A percentile compares a stretch with the other conserved stretches of the same genome.
These are phyloP conservation scores for Albifimbria verrucaria DNA, from an alignment of 2,329 filamentous ascomycete species.

Conservation along the genomic window DNA sequence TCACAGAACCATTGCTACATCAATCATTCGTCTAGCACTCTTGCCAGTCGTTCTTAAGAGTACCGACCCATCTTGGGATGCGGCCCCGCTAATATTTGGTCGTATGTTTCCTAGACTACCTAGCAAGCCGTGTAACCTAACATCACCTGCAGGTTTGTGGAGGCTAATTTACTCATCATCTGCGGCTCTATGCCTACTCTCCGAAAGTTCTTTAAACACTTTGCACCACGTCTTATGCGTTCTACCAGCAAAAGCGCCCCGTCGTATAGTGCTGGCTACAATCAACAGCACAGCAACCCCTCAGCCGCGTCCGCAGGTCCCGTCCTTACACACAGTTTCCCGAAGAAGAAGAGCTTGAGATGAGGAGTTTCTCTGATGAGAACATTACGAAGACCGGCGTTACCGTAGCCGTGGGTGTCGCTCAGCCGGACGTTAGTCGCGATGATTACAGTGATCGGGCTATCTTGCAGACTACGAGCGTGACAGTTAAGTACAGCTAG, in stretches of 20 bases:
- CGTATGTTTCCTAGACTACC: slow-evolving; percentile 15
- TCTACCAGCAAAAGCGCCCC: no score
- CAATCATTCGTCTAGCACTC: slow-evolving; percentile 22
- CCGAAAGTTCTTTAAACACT: slow-evolving; percentile 30
- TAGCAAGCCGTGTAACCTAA: neutral
- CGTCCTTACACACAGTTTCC: slow-evolving; percentile 14
- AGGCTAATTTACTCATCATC: slow-evolving; percentile 36
- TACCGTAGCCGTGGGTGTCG: slow-evolving; percentile 9
- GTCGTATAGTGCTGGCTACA: slow-evolving; percentile 4
- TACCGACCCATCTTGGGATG: slow-evolving; percentile 25
- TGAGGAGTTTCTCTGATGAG: slow-evolving; percentile 10
- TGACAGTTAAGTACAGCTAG: slow-evolving; percentile 15
- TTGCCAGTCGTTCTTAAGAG: slow-evolving; percentile 19
- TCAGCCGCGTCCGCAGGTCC: slow-evolving; percentile 11
- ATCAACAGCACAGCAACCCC: slow-evolving; percentile 7
- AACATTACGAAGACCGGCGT: slow-evolving; percentile 3
- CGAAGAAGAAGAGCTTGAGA: slow-evolving; percentile 10
- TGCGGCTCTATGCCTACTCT: slow-evolving; percentile 36
- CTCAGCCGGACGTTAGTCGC: slow-evolving; percentile 4
- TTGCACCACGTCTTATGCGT: slow-evolving; percentile 24
- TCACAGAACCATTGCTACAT: slow-evolving; percentile 27
- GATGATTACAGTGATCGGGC: slow-evolving; percentile 22
- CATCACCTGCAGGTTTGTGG: slow-evolving; percentile 24
- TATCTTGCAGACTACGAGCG: slow-evolving; percentile 20
- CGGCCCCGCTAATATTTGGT: slow-evolving; percentile 24